These are phyloP conservation scores for Trametopsis cervina DNA, from an alignment of 768 basidiomycete species.

Conservation along the genomic window DNA sequence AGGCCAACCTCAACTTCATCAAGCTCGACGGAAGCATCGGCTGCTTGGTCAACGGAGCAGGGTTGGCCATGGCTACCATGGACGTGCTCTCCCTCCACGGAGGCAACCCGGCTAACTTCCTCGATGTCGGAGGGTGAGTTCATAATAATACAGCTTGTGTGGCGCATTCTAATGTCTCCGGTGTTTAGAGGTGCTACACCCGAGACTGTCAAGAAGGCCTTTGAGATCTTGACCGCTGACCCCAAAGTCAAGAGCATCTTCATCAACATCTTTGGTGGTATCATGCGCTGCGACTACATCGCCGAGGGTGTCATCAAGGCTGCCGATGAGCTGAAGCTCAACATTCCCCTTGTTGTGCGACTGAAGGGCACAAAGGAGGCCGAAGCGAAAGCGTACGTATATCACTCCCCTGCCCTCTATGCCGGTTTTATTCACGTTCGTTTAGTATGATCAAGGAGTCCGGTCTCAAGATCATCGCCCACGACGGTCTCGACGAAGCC, in stretches of 20 bases:
- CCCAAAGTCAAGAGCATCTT: conserved; percentile 96
- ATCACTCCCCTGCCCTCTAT: conserved; percentile 6
- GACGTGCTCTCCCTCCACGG: conserved; percentile 96
- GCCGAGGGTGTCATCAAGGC: conserved; percentile 99
- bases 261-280: conserved; percentile 97
- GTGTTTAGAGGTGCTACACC: conserved; percentile 82
- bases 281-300: conserved; percentile 99
- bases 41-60: conserved; percentile 97
- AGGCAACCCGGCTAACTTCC: conserved; percentile 96
- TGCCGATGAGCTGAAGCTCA: conserved; percentile 81
- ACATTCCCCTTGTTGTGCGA: conserved; percentile 86
- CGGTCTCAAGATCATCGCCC: conserved; percentile 88
- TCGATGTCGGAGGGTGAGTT: conserved; percentile 90
- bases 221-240: conserved; percentile 88
- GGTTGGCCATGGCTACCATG: conserved; percentile 99
- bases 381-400: conserved; percentile 89
- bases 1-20: conserved; percentile 95
- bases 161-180: background rate
- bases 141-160: conserved; percentile 3
- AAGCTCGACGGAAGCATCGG: conserved; percentile 97
- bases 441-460: conserved; percentile 87
- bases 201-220: conserved; percentile 99
- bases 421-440: conserved; percentile 5
- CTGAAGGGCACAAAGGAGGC: conserved; percentile 95
- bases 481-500: conserved; percentile 90